Conservation (phyloP, 2,329 filamentous ascomycete genomes). For the Aspergillus terreus region DNA sequence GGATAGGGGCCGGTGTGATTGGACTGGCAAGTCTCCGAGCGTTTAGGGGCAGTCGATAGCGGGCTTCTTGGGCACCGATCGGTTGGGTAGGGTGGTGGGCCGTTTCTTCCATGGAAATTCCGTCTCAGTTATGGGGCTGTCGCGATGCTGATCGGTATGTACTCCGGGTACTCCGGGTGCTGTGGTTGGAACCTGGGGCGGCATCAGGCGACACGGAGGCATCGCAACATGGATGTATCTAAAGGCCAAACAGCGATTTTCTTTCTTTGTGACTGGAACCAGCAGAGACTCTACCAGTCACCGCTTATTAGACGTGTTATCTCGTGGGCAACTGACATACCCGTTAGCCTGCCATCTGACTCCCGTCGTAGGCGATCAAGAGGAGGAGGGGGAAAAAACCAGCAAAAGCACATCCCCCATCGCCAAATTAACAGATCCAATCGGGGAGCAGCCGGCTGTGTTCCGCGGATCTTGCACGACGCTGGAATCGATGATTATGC, state of each 20-base stretch:
- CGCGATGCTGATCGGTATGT: too few species aligned
- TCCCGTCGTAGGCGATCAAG: too few species aligned
- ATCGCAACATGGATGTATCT: too few species aligned
- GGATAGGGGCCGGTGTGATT: background rate
- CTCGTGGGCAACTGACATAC: too few species aligned
- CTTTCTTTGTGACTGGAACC: background rate
- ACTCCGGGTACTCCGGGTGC: too few species aligned
- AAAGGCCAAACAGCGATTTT: too few species aligned
- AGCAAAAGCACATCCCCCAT: background rate
- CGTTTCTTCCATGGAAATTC: background rate
- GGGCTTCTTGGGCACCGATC: background rate
- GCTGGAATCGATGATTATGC: background rate
- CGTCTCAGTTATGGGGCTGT: too few species aligned
- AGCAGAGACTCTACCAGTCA: background rate
- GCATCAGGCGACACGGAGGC: too few species aligned
- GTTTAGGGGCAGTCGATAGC: background rate
- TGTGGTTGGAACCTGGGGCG: too few species aligned
- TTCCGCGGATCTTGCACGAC: background rate
- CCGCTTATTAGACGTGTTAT: background rate
- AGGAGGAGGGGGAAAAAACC: background rate
- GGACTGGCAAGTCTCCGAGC: slow-evolving; percentile 1
- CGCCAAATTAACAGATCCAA: background rate
- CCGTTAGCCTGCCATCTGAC: too few species aligned
- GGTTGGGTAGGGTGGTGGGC: background rate
- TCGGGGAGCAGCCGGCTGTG: background rate